Conservation (phyloP, 164 flowering plant species). For the Annona squamosa region DNA sequence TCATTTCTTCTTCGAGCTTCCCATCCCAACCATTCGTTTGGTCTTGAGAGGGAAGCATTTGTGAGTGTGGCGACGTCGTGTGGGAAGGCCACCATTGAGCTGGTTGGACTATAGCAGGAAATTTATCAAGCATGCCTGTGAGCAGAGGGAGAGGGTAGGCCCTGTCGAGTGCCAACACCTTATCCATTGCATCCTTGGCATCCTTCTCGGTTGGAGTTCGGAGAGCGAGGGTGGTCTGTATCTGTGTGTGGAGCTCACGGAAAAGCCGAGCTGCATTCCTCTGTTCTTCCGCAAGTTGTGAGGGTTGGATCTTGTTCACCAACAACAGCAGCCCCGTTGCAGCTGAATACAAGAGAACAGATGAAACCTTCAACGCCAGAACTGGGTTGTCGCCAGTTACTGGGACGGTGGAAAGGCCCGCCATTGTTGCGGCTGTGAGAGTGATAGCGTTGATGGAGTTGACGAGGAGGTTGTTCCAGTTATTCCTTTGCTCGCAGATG, state of each 20-base stretch:
- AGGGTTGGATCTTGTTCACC: constrained; percentile 72
- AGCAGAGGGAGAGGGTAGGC: constrained; percentile 52
- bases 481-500: constrained; percentile 40
- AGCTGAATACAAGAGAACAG: constrained; percentile 38
- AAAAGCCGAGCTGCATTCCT: constrained; percentile 54
- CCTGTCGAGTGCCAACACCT: constrained; percentile 40
- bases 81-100: constrained; percentile 34
- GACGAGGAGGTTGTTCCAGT: constrained; percentile 45
- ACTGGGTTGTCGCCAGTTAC: constrained; percentile 30
- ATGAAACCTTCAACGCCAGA: constrained; percentile 37
- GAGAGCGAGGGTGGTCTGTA: constrained; percentile 30
- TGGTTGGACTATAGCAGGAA: constrained; percentile 37
- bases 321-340: constrained; percentile 47
- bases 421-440: constrained; percentile 40
- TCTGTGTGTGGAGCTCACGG: constrained; percentile 38
- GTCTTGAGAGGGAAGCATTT: too few relatives aligned
- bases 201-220: constrained; percentile 11
- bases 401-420: constrained; percentile 46
- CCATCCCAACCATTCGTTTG: constrained; percentile 35
- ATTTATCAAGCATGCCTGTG: constrained; percentile 45
- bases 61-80: background rate
- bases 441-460: constrained; percentile 38
- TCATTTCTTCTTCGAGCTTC: constrained; percentile 49
- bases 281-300: constrained; percentile 76
- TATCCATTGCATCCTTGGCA: constrained; percentile 33